Percentiles rank a stretch among this genome's conserved stretches.
phyloP scores from a whole-genome alignment of 1,284 basidiomycete species.

The Taiwanofungus camphoratus region DNA sequence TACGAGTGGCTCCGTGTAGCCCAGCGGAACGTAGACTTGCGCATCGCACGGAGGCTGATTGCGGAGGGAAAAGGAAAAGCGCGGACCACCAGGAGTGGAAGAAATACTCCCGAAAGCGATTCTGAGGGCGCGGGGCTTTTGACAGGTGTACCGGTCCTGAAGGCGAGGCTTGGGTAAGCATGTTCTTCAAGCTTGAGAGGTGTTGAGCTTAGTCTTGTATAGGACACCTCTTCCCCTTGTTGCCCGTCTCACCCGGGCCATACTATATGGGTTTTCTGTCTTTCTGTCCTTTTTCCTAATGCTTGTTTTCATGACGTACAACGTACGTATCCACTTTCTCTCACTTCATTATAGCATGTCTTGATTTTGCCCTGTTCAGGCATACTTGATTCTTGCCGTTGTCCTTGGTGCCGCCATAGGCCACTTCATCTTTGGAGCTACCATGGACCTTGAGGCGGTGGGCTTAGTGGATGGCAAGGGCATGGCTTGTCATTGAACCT shows the following conservation, averaged over 20 bases:
- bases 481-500: constrained; percentile 59
- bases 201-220: constrained; percentile 1
- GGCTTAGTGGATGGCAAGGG: constrained; percentile 50
- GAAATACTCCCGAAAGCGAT: constrained; percentile 36
- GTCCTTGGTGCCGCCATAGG: constrained; percentile 68
- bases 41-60: constrained; percentile 45
- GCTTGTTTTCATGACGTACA: constrained; percentile 87
- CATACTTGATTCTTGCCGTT: constrained; percentile 71
- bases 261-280: constrained; percentile 59
- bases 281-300: constrained; percentile 83
- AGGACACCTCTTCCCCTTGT: constrained; percentile 45
- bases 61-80: constrained; percentile 42
- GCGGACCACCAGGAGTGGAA: constrained; percentile 34
- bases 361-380: constrained; percentile 36
- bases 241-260: constrained; percentile 52
- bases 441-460: constrained; percentile 52
- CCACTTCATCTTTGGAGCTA: constrained; percentile 62
- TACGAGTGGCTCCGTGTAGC: constrained; percentile 71
- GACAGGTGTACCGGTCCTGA: constrained; percentile 38
- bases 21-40: constrained; percentile 50
- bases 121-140: constrained; percentile 52
- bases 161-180: constrained; percentile 37
- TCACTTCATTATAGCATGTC: neutral
- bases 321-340: constrained; percentile 40
- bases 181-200: too few species aligned